Evolutionary conservation across 2,329 filamentous ascomycete species (phyloP), one percentile per base, ranked within the genome.

Genomic region (Graphium sp.): DNA sequence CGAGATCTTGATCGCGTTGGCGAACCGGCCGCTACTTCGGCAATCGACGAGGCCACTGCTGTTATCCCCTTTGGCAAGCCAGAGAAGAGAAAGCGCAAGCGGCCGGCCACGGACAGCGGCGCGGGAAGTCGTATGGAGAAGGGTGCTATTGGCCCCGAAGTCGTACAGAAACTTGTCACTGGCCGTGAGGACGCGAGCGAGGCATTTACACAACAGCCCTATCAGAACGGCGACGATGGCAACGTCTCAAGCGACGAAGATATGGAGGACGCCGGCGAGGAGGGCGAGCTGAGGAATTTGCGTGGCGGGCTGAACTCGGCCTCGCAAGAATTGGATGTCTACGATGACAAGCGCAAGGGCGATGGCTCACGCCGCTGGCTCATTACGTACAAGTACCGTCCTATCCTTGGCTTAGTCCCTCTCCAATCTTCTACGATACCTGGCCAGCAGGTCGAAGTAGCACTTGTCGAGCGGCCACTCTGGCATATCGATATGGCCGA

Each of bases 331-430:
- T 37, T 44, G 32, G 47, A 52, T 29, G 46, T 49, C 21, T 49
- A 58, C 31, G 53, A 56, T 12, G 46, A 49, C 6, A 50, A 53
- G 36, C 47, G 47, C 16, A 45, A 47, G 19, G 41, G 36, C 5
- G 41, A 45, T 18, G 46, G 42, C 30, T 49, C 52, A 39, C 21
- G 10, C 35, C 54, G 50, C 35, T 66, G 57, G 55, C 95, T 84
- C 82, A 71, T 75, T 46, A 92, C 85, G 5, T 84, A 79, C 61
- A 91, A 92, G 52, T 98, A 95, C 53, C 68, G 85, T 33, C 81
- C 85, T n/a, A 84, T 98, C 40, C 60, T 98, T 35, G 89, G 85
- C 30, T 54, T 74, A 21, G 62, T 70, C 20, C 56, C 59, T 24
- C 50, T 64, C 36, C n/a, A n/a, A n/a, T n/a, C n/a, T n/a, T n/a